These are phyloP conservation scores for Boletales sp. DNA, from an alignment of 768 basidiomycete genomes.

Conservation along the genomic window DNA sequence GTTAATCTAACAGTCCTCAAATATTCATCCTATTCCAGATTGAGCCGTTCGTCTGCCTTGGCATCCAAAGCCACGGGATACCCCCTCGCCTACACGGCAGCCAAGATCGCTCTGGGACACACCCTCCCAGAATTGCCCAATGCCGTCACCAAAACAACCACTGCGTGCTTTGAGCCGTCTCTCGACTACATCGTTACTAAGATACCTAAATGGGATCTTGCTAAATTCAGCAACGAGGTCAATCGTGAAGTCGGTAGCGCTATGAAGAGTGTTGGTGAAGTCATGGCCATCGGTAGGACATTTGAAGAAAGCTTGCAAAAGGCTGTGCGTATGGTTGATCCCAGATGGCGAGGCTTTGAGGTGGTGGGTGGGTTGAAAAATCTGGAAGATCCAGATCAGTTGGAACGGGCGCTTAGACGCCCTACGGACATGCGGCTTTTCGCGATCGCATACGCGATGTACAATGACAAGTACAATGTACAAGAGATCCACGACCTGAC, in stretches of 20 bases:
- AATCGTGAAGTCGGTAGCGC: conserved; percentile 93
- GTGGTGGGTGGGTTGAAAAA: conserved; percentile 89
- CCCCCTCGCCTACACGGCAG: conserved; percentile 97
- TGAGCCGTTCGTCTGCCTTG: conserved; percentile 88
- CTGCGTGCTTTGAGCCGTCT: conserved; percentile 98
- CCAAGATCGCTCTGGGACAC: conserved; percentile 96
- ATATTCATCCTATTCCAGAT: conserved; percentile 30
- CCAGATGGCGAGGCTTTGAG: conserved; percentile 95
- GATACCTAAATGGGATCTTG: conserved; percentile 99
- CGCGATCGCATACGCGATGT: conserved; percentile 97
- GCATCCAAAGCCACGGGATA: conserved; percentile 99
- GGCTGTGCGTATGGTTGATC: conserved; percentile 96
- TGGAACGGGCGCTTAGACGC: conserved; percentile 71
- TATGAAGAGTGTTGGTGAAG: conserved; percentile 99
- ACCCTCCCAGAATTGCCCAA: conserved; percentile 98
- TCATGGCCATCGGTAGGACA: conserved; percentile 99
- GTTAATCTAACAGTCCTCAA: background rate
- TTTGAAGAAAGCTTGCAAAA: conserved; percentile 99
- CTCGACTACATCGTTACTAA: conserved; percentile 99
- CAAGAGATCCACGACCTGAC: conserved; percentile 90
- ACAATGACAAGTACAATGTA: conserved; percentile 85
- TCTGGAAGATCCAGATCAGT: conserved; percentile 57
- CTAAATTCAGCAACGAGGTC: conserved; percentile 94
- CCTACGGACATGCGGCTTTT: conserved; percentile 97
- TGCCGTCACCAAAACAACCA: conserved; percentile 98